Evolutionary conservation across 2,329 filamentous ascomycete species (phyloP), one percentile per base, ranked within the genome.

Genomic region (Aspergillus tanneri): DNA sequence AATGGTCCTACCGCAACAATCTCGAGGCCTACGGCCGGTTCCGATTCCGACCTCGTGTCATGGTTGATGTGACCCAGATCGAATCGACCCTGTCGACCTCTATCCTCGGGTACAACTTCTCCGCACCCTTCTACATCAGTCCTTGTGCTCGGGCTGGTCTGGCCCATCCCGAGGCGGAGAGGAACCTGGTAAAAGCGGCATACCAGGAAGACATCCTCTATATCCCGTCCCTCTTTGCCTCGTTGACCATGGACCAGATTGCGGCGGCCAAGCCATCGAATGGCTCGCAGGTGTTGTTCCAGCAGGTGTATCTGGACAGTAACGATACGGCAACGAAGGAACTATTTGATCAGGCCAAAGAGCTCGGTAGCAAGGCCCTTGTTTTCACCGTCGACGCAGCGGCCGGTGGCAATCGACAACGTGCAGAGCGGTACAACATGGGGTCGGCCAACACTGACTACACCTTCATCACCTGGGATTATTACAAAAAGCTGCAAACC

Each of bases 361-460:
- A 78, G 55, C 77, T 90, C 40, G 77, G 77, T 53, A 87, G 86
- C 74, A 93, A 91, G 66, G 95, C 90, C 67, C 79, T 97, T 56
- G 85, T 84, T 52, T 75, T 96, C 43, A 96, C 92, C 0, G 82
- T 96, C 18, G 92, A 97, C 67, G 90, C 90, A 0, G 88, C 91
- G 0, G 88, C 93, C 1, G 87, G 89, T 0, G 91, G 90, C 0
- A 96, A 96, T 74, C 79, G 92, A 3, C 42, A 41, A 3, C 47
- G 46, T 5, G 50, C 47, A 4, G 23, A 30, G 10, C 47, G 50
- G 10, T 50, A 46, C 18, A 43, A 43, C 8, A 43, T 47, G 2
- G 47, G 48, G 3, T 47, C 48, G 1, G 24, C 32, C 3, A 28
- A 49, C 19, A 36, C 36, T n/a, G 23, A 24, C 2, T 50, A 45